These are phyloP conservation scores for Phlebopus sp. DNA, from an alignment of 1,284 basidiomycete species.

Conservation along the genomic window DNA sequence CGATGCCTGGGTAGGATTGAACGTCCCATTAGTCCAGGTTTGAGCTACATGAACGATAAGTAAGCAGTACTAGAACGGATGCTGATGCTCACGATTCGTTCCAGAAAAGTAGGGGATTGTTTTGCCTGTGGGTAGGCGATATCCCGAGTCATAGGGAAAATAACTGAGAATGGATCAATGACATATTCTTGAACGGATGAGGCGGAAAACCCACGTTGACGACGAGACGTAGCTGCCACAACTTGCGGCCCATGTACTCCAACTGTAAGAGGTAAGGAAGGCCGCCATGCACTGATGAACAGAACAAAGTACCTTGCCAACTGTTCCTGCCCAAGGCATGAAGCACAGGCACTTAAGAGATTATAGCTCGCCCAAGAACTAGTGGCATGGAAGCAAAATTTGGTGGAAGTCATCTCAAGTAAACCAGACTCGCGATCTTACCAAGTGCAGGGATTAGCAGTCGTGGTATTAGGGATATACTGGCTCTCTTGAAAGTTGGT, in stretches of 20 bases:
- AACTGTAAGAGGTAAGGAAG: slow-evolving; percentile 16
- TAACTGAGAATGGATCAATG: slow-evolving; percentile 14
- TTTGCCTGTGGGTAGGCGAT: slow-evolving; percentile 4
- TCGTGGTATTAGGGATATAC: slow-evolving; percentile 17
- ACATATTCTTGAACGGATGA: neutral
- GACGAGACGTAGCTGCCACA: slow-evolving; percentile 16
- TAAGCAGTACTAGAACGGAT: slow-evolving; percentile 1
- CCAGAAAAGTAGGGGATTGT: slow-evolving; percentile 24
- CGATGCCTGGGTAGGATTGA: slow-evolving; percentile 14
- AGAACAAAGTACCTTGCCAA: slow-evolving; percentile 15
- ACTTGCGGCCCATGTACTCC: slow-evolving; percentile 16
- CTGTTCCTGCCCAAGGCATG: slow-evolving; percentile 11
- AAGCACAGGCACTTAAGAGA: slow-evolving; percentile 27
- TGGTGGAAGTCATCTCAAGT: neutral
- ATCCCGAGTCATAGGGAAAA: slow-evolving; percentile 15
- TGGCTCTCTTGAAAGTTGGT: slow-evolving; percentile 16
- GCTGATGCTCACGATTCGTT: slow-evolving; percentile 19
- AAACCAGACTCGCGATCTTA: slow-evolving; percentile 4
- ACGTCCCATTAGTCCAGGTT: slow-evolving; percentile 14
- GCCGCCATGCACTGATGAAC: neutral
- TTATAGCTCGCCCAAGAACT: slow-evolving; percentile 31
- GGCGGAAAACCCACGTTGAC: slow-evolving; percentile 17
- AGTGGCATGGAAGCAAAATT: neutral
- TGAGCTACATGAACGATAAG: slow-evolving; percentile 11
- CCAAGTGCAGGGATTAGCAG: slow-evolving; percentile 23